Conservation (phyloP, 352 stramenopile genomes). For the Phytophthora citrophthora region DNA sequence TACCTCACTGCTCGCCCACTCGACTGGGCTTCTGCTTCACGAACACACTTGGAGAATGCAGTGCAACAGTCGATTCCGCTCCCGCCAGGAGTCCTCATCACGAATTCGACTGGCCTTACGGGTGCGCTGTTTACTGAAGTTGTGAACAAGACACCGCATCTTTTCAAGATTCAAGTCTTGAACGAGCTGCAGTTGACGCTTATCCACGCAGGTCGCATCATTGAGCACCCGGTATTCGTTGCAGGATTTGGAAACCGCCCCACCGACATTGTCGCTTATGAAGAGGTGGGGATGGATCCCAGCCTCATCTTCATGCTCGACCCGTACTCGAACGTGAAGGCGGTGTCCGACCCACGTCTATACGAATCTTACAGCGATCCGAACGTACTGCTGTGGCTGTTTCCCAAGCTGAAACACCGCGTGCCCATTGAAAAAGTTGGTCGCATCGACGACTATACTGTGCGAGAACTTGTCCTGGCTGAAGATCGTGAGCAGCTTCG, state of each 20-base stretch:
- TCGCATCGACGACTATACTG: slow-evolving; percentile 85
- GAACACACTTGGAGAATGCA: slow-evolving; percentile 79
- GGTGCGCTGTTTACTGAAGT: slow-evolving; percentile 83
- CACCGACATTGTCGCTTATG: slow-evolving; percentile 82
- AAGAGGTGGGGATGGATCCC: slow-evolving; percentile 74
- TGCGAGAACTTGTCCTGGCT: slow-evolving; percentile 74
- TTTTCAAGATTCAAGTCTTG: slow-evolving; percentile 86
- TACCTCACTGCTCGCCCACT: slow-evolving; percentile 84
- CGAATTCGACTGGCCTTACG: slow-evolving; percentile 80
- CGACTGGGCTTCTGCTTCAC: slow-evolving; percentile 76
- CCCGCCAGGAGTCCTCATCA: slow-evolving; percentile 77
- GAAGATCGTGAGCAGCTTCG: slow-evolving; percentile 81
- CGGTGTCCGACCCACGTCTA: slow-evolving; percentile 61
- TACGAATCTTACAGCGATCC: slow-evolving; percentile 87
- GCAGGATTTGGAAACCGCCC: slow-evolving; percentile 87
- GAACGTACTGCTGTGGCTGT: slow-evolving; percentile 79
- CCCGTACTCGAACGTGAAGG: slow-evolving; percentile 78
- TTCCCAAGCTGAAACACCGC: slow-evolving; percentile 84
- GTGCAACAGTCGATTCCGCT: slow-evolving; percentile 63
- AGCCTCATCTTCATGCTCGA: slow-evolving; percentile 86
- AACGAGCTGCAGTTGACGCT: slow-evolving; percentile 84
- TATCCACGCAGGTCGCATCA: slow-evolving; percentile 76
- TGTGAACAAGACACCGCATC: slow-evolving; percentile 86
- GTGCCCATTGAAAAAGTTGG: slow-evolving; percentile 80
- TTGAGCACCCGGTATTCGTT: slow-evolving; percentile 83